Percentiles rank a stretch among this genome's conserved stretches.
phyloP scores from a whole-genome alignment of 257 asterid genomes.

The Verbascum thapsus region DNA sequence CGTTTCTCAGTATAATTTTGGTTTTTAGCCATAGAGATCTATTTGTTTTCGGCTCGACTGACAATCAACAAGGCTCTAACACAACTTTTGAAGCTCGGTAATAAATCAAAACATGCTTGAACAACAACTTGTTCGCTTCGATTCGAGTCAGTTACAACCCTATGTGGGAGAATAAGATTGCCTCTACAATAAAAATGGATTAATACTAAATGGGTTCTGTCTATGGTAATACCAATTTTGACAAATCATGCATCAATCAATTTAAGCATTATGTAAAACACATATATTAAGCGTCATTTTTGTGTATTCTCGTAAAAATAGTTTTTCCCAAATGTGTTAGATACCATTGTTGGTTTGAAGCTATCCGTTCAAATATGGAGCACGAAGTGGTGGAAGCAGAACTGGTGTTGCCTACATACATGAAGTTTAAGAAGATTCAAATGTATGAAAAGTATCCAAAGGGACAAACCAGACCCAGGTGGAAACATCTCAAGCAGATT shows the following conservation, averaged over 20 bases:
- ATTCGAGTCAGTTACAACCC: neutral
- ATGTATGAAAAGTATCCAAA: slow-evolving; percentile 89
- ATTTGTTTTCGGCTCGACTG: too few relatives aligned
- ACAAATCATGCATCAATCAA: neutral
- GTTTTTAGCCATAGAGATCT: too few relatives aligned
- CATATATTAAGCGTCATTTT: neutral
- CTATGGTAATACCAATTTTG: neutral
- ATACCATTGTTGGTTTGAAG: neutral
- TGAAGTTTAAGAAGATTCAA: slow-evolving; percentile 87
- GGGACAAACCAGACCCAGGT: slow-evolving; percentile 84
- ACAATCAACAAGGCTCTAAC: too few relatives aligned
- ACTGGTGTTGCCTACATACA: slow-evolving; percentile 71
- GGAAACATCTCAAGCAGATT: slow-evolving; percentile 97
- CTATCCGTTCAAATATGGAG: slow-evolving; percentile 54
- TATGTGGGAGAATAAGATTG: neutral
- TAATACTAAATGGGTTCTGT: neutral
- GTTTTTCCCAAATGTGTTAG: slow-evolving; percentile 4
- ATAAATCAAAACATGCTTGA: too few relatives aligned
- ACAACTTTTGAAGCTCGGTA: too few relatives aligned
- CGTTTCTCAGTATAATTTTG: neutral
- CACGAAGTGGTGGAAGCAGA: slow-evolving; percentile 83
- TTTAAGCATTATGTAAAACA: neutral
- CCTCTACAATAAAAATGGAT: neutral
- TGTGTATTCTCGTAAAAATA: neutral
- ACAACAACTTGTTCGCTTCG: too few relatives aligned